Conservation (phyloP, 768 basidiomycete genomes). For the Mycena pura region DNA sequence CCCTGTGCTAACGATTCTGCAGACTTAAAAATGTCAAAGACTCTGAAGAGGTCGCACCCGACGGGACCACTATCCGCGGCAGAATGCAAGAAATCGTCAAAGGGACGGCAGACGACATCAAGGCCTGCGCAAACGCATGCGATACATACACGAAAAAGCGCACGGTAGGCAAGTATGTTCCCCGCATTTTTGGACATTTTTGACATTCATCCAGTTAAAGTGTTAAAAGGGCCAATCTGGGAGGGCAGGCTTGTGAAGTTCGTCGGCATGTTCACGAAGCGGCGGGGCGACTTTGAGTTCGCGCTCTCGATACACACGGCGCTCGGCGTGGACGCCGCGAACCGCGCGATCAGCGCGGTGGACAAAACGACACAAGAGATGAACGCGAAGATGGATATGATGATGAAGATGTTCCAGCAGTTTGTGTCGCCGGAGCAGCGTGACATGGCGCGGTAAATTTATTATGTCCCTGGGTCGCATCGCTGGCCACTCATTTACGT, state of each 20-base stretch:
- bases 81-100: constrained; percentile 34
- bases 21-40: constrained; percentile 30
- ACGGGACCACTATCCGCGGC: constrained; percentile 32
- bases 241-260: constrained; percentile 33
- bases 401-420: constrained; percentile 34
- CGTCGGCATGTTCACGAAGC: constrained; percentile 33
- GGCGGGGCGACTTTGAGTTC: constrained; percentile 37
- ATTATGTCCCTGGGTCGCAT: constrained; percentile 7
- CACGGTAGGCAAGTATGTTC: constrained; percentile 29
- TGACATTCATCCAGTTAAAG: constrained; percentile 31
- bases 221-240: constrained; percentile 39
- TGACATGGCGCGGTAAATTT: constrained; percentile 31
- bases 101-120: constrained; percentile 39
- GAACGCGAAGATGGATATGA: constrained; percentile 28
- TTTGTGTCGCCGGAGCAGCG: constrained; percentile 31
- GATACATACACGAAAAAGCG: constrained; percentile 43
- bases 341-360: constrained; percentile 23
- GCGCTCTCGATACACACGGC: constrained; percentile 39
- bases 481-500: not conserved
- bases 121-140: constrained; percentile 38
- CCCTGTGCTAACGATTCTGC: not conserved
- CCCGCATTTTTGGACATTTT: not conserved
- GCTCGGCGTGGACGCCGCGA: constrained; percentile 31
- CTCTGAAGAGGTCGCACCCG: constrained; percentile 27
- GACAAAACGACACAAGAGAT: constrained; percentile 25